A percentile compares a stretch with the other conserved stretches of the same genome.
Evolutionary conservation across 2,329 filamentous ascomycete genomes (phyloP).

Genomic region (Rhynchosporium agropyri): DNA sequence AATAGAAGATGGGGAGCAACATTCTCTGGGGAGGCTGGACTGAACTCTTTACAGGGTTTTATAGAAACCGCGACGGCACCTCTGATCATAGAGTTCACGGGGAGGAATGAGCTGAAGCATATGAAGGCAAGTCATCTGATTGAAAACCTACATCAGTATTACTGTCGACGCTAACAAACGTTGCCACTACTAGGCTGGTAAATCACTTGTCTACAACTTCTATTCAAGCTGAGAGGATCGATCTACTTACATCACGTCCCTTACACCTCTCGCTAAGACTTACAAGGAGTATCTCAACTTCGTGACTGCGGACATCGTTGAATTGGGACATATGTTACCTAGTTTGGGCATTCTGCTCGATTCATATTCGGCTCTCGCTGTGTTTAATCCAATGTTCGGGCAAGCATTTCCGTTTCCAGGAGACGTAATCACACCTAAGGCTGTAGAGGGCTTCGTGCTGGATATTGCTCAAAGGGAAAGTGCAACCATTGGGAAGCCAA

Average conservation of each 20-base stretch:
- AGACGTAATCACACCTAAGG: conserved; percentile 41
- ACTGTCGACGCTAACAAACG: background rate
- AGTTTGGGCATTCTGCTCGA: conserved; percentile 45
- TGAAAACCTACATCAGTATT: background rate
- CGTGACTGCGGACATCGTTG: conserved; percentile 49
- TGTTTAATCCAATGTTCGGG: conserved; percentile 50
- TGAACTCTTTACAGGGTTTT: conserved; percentile 45
- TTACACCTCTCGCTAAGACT: conserved; percentile 49
- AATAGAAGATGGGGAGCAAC: conserved; percentile 45
- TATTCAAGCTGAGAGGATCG: conserved; percentile 40
- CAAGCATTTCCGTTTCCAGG: conserved; percentile 48
- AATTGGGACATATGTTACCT: conserved; percentile 50
- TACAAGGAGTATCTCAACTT: conserved; percentile 53
- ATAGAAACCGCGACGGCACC: conserved; percentile 46
- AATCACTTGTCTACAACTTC: conserved; percentile 47
- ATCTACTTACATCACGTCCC: conserved; percentile 43
- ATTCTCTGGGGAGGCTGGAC: conserved; percentile 41
- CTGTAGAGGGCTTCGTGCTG: conserved; percentile 49
- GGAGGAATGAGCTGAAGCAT: conserved; percentile 49
- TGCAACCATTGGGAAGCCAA: conserved; percentile 13
- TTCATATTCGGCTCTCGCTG: conserved; percentile 44
- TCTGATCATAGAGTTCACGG: conserved; percentile 49
- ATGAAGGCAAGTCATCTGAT: conserved; percentile 40
- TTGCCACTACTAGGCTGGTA: conserved; percentile 42
- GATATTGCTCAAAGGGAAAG: conserved; percentile 47